A percentile compares a stretch with the other conserved stretches of the same genome.
These are phyloP conservation scores for Aspergillus fijiensis DNA, from an alignment of 2,329 filamentous ascomycete species.

Conservation along the genomic window DNA sequence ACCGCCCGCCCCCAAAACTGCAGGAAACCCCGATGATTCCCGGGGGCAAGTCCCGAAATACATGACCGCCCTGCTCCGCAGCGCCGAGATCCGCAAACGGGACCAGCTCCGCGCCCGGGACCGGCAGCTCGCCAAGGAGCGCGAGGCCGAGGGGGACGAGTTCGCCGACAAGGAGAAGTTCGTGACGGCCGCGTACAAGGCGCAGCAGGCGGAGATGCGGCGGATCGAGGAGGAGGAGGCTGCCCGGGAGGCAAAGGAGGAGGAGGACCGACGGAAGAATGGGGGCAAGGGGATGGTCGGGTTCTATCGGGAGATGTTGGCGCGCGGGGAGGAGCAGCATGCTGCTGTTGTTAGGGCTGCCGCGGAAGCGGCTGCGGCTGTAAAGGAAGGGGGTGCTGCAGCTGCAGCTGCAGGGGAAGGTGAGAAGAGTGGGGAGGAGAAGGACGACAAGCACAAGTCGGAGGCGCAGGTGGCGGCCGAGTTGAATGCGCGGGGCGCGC, in stretches of 20 bases:
- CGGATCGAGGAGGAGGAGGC: conserved; percentile 62
- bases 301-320: conserved; percentile 61
- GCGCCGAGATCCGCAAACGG: conserved; percentile 62
- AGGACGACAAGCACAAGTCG: conserved; percentile 41
- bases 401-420: conserved; percentile 3
- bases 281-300: conserved; percentile 56
- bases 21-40: background rate
- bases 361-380: conserved; percentile 41
- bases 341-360: conserved; percentile 57
- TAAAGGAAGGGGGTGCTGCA: conserved; percentile 32
- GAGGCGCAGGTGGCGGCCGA: conserved; percentile 58
- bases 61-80: conserved; percentile 59
- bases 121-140: conserved; percentile 59
- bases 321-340: conserved; percentile 58
- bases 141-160: conserved; percentile 65
- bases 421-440: conserved; percentile 24
- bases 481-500: conserved; percentile 51
- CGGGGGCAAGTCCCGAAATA: conserved; percentile 53
- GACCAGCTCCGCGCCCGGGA: conserved; percentile 63
- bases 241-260: conserved; percentile 54
- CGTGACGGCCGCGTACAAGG: conserved; percentile 64
- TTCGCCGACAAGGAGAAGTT: conserved; percentile 68
- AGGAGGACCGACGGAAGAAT: conserved; percentile 53
- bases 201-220: conserved; percentile 61
- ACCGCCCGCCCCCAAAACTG: conserved; percentile 16